A percentile compares a stretch with the other conserved stretches of the same genome.
phyloP scores from a whole-genome alignment of 441 rosid species.

The Corymbia citriodora region DNA sequence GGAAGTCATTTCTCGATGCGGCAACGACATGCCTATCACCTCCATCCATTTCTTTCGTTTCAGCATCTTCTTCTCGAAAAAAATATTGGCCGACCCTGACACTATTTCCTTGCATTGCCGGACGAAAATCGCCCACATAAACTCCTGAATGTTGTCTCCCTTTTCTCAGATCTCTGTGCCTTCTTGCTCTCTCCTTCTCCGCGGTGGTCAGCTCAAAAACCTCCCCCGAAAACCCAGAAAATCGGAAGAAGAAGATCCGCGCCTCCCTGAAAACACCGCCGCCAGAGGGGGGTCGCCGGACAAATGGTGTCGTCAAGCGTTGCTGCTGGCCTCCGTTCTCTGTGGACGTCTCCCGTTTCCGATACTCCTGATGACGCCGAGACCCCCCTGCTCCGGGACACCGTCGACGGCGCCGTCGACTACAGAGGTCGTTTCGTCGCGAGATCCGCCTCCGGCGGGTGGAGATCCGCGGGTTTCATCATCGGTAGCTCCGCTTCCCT shows the following conservation, averaged over 20 bases:
- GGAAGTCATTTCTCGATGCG: background rate
- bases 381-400: background rate
- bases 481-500: background rate
- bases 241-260: too few species aligned
- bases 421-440: slow-evolving; percentile 1
- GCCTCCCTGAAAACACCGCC: too few species aligned
- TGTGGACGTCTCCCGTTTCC: too few species aligned
- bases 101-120: background rate
- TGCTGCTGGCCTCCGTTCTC: too few species aligned
- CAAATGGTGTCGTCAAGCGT: too few species aligned
- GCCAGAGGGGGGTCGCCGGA: too few species aligned
- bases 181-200: too few species aligned
- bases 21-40: background rate
- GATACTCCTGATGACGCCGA: background rate
- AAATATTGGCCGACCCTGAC: background rate
- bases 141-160: background rate
- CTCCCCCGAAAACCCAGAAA: too few species aligned
- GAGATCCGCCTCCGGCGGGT: slow-evolving; percentile 11
- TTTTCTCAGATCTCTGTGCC: too few species aligned
- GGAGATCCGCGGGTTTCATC: slow-evolving; percentile 15
- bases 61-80: background rate
- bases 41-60: background rate
- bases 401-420: slow-evolving; percentile 13
- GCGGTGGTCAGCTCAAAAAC: too few species aligned
- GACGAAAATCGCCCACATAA: background rate